Conservation (phyloP, 148 eudicot species). For the Nepenthes gracilis region DNA sequence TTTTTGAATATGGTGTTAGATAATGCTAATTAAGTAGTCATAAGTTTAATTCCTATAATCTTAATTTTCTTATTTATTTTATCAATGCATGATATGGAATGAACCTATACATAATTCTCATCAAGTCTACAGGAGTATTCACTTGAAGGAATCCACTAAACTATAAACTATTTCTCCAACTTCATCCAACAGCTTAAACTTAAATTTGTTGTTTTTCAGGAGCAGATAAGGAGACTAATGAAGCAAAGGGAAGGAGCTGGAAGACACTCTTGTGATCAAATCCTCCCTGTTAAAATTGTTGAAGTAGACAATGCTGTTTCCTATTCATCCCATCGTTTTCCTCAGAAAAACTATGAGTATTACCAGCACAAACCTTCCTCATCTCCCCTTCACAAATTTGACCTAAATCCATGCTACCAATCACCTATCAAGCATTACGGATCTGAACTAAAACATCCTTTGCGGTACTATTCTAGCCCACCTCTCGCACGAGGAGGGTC, state of each 20-base stretch:
- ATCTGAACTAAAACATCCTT: conserved; percentile 21
- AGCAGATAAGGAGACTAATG: background rate
- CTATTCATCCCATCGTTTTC: conserved; percentile 7
- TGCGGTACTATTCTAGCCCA: conserved; percentile 31
- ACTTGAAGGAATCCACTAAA: too few relatives aligned
- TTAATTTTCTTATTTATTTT: too few relatives aligned
- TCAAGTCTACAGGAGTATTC: too few relatives aligned
- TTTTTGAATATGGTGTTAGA: too few relatives aligned
- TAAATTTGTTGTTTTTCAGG: background rate
- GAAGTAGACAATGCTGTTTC: conserved; percentile 30
- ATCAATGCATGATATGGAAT: too few relatives aligned
- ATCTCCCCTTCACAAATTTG: conserved; percentile 18
- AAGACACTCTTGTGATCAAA: conserved; percentile 36
- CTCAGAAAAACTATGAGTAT: conserved; percentile 6
- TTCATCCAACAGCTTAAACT: background rate
- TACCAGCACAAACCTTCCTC: conserved; percentile 15
- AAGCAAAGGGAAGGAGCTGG: conserved; percentile 18
- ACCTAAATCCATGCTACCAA: conserved; percentile 10
- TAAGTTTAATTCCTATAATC: too few relatives aligned
- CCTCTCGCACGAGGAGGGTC: conserved; percentile 23
- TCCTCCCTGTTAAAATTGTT: conserved; percentile 23
- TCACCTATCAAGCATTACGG: conserved; percentile 21
- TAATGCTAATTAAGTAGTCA: too few relatives aligned
- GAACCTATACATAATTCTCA: too few relatives aligned
- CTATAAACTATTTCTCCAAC: too few relatives aligned